Evolutionary conservation across 2,329 filamentous ascomycete species (phyloP).

Genomic region (Phoma sp.): DNA sequence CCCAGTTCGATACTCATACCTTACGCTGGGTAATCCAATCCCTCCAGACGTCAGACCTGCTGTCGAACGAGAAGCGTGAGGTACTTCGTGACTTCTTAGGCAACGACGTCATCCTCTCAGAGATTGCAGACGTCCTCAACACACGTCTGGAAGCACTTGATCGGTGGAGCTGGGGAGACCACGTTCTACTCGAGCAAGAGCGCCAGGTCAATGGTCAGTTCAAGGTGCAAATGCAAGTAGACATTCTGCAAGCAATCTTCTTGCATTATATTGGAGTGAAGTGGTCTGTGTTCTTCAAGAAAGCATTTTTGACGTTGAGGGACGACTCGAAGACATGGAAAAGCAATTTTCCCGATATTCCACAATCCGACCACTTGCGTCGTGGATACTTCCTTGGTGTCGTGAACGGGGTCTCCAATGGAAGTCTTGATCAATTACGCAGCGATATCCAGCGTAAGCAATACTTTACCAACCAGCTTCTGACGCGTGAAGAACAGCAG

Average conservation of each 20-base stretch:
- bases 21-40: slow-evolving; percentile 53
- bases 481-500: slow-evolving; percentile 30
- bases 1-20: slow-evolving; percentile 41
- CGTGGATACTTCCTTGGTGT: slow-evolving; percentile 36
- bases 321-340: slow-evolving; percentile 27
- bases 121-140: slow-evolving; percentile 42
- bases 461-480: slow-evolving; percentile 37
- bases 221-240: slow-evolving; percentile 39
- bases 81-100: slow-evolving; percentile 41
- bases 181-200: slow-evolving; percentile 37
- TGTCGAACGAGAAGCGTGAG: slow-evolving; percentile 49
- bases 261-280: slow-evolving; percentile 40
- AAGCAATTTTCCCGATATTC: slow-evolving; percentile 19
- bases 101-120: slow-evolving; percentile 39
- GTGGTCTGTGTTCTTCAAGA: slow-evolving; percentile 43
- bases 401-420: neutral
- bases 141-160: slow-evolving; percentile 36
- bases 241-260: slow-evolving; percentile 42
- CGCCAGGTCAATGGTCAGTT: slow-evolving; percentile 38
- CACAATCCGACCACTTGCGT: slow-evolving; percentile 28
- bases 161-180: slow-evolving; percentile 39
- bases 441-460: slow-evolving; percentile 21
- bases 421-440: slow-evolving; percentile 30
- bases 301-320: slow-evolving; percentile 27
- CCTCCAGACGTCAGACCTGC: slow-evolving; percentile 53